These are phyloP conservation scores for Phytopythium oedochilum DNA, from an alignment of 352 stramenopile genomes.

Conservation along the genomic window DNA sequence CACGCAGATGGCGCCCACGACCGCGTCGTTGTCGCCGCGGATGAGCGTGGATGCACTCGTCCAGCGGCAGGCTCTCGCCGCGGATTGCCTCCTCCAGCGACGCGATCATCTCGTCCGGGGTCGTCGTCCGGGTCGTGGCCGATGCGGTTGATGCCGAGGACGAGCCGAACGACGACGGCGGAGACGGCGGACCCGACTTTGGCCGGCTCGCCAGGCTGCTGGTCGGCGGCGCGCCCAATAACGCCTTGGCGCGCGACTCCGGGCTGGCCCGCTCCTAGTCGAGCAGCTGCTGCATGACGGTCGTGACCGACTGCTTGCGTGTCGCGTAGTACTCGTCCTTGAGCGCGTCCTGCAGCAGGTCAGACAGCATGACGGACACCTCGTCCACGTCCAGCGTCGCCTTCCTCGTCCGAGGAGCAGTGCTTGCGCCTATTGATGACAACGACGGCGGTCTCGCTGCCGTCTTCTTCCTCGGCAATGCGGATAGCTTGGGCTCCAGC, in stretches of 20 bases:
- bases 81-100: slow-evolving; percentile 13
- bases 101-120: slow-evolving; percentile 19
- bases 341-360: slow-evolving; percentile 18
- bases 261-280: slow-evolving; percentile 29
- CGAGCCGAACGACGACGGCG: neutral
- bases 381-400: neutral
- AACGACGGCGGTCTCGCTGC: neutral
- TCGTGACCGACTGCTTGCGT: slow-evolving; percentile 38
- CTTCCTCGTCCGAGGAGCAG: neutral
- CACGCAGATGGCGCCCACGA: slow-evolving; percentile 50
- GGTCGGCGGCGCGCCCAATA: neutral
- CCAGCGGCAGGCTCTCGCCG: slow-evolving; percentile 20
- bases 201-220: neutral
- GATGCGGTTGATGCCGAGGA: neutral
- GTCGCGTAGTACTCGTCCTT: slow-evolving; percentile 23
- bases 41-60: slow-evolving; percentile 34
- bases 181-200: neutral
- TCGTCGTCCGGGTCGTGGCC: neutral
- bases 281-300: slow-evolving; percentile 52
- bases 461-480: neutral
- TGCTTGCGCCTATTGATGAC: neutral
- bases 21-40: slow-evolving; percentile 16
- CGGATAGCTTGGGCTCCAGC: too few relatives aligned
- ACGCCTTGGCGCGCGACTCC: slow-evolving; percentile 16
- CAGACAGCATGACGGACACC: neutral